Evolutionary conservation across 2,329 filamentous ascomycete species (phyloP).

Genomic region (Penicillium sp.): DNA sequence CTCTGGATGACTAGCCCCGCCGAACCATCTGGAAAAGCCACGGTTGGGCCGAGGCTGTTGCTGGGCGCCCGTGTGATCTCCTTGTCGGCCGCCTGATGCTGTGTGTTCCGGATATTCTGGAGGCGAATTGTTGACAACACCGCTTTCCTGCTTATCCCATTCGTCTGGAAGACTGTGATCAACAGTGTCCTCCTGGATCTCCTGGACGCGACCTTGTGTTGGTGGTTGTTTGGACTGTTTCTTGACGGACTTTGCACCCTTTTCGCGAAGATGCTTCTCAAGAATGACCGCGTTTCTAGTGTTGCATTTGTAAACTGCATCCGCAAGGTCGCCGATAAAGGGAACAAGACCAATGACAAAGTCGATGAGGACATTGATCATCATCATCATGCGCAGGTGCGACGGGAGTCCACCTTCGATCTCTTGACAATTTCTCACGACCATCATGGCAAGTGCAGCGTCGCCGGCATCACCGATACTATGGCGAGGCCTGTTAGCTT

Average conservation of each 20-base stretch:
- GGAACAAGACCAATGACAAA: slow-evolving; percentile 52
- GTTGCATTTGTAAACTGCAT: slow-evolving; percentile 50
- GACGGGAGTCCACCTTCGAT: slow-evolving; percentile 70
- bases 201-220: background rate
- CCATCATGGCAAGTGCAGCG: slow-evolving; percentile 68
- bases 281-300: slow-evolving; percentile 48
- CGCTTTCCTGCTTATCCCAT: slow-evolving; percentile 37
- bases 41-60: slow-evolving; percentile 23
- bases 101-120: slow-evolving; percentile 21
- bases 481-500: slow-evolving; percentile 5
- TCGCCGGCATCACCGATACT: slow-evolving; percentile 76
- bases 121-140: slow-evolving; percentile 24
- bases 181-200: slow-evolving; percentile 11
- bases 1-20: slow-evolving; percentile 25
- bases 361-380: slow-evolving; percentile 66
- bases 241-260: slow-evolving; percentile 35
- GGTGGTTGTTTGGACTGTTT: slow-evolving; percentile 21
- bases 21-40: slow-evolving; percentile 30
- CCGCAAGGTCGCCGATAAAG: slow-evolving; percentile 49
- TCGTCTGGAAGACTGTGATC: slow-evolving; percentile 42
- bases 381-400: slow-evolving; percentile 66
- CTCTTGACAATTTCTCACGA: slow-evolving; percentile 69
- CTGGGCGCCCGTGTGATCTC: slow-evolving; percentile 2
- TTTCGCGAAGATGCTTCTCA: slow-evolving; percentile 45
- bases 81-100: slow-evolving; percentile 14